Evolutionary conservation across 306 rosid species (phyloP).

Genomic region (Castanopsis chinensis): DNA sequence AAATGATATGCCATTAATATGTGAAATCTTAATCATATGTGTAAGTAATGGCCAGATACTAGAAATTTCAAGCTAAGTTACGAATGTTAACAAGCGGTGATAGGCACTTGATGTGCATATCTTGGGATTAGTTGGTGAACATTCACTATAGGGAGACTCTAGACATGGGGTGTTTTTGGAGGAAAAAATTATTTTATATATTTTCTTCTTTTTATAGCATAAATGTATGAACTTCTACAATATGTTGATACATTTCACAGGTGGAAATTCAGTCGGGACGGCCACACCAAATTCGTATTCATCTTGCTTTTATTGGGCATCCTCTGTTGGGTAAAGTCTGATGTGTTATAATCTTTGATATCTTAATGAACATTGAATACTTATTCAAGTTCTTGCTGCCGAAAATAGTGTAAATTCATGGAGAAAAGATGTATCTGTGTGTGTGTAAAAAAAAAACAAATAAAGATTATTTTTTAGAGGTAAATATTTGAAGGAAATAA

Average conservation of each 20-base stretch:
- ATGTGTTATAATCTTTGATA: neutral
- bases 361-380: neutral
- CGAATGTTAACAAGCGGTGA: neutral
- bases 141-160: neutral
- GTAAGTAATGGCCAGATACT: neutral
- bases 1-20: neutral
- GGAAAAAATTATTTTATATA: neutral
- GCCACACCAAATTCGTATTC: slow-evolving; percentile 96
- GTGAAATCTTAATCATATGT: neutral
- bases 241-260: slow-evolving; percentile 44
- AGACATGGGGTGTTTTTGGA: neutral
- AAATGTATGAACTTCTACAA: neutral
- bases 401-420: neutral
- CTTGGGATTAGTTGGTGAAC: neutral
- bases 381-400: neutral
- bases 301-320: slow-evolving; percentile 88
- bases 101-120: neutral
- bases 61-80: neutral
- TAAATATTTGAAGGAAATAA: neutral
- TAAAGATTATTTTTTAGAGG: neutral
- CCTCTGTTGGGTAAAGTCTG: slow-evolving; percentile 65
- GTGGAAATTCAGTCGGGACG: slow-evolving; percentile 90
- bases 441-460: neutral
- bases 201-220: neutral
- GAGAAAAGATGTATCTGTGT: neutral